These are phyloP conservation scores for Onygenales sp. DNA, from an alignment of 2,329 filamentous ascomycete genomes.

Conservation along the genomic window DNA sequence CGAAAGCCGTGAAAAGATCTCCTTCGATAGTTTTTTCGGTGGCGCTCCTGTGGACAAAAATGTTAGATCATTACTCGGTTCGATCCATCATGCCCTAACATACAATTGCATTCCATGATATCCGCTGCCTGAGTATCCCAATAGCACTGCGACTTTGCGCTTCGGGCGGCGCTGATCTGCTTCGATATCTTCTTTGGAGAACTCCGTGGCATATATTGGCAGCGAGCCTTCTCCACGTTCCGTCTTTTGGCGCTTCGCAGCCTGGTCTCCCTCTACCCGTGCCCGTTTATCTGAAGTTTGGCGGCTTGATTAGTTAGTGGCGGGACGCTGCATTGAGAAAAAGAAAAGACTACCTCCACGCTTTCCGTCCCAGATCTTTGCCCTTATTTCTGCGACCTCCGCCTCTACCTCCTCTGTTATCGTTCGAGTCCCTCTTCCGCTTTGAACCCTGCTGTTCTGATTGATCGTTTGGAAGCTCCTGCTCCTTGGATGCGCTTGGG, in stretches of 20 bases:
- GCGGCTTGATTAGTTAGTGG: slow-evolving; percentile 45
- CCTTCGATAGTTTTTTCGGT: slow-evolving; percentile 90
- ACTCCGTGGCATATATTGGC: slow-evolving; percentile 48
- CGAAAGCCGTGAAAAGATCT: slow-evolving; percentile 85
- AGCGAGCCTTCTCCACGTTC: slow-evolving; percentile 35
- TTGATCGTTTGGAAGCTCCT: background rate
- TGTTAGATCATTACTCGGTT: background rate
- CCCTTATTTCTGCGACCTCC: slow-evolving; percentile 46
- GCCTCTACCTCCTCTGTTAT: slow-evolving; percentile 18
- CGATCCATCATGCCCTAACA: slow-evolving; percentile 7
- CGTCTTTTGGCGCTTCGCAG: slow-evolving; percentile 46
- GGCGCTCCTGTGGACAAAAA: slow-evolving; percentile 29
- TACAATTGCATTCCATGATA: slow-evolving; percentile 95
- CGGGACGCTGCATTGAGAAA: slow-evolving; percentile 10
- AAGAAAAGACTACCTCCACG: slow-evolving; percentile 46
- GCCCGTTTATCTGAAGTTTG: slow-evolving; percentile 43
- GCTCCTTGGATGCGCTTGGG: background rate
- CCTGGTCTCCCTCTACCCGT: slow-evolving; percentile 41
- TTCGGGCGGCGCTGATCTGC: slow-evolving; percentile 82
- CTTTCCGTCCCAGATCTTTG: slow-evolving; percentile 56
- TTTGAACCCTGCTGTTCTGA: background rate
- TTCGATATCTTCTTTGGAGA: slow-evolving; percentile 73
- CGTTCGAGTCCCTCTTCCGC: slow-evolving; percentile 24
- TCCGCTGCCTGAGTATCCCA: slow-evolving; percentile 91
- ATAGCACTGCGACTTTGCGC: slow-evolving; percentile 89